phyloP scores from a whole-genome alignment of 192 early-diverging fungal species.

The Cladochytrium replicatum region DNA sequence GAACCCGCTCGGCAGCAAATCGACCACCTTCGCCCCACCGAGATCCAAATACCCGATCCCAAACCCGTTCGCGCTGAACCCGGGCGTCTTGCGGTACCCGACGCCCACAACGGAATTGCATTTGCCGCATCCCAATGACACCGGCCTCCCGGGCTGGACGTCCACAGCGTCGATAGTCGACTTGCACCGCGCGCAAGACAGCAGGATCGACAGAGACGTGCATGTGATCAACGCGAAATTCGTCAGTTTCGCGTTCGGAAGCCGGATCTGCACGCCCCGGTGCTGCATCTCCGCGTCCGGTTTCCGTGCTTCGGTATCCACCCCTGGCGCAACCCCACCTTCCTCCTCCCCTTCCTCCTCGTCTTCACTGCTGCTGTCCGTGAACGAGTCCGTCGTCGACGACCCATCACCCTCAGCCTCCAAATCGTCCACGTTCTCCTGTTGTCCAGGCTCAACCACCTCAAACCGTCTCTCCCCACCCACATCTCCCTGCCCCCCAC shows the following conservation, averaged over 20 bases:
- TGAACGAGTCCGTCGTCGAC: slow-evolving; percentile 10
- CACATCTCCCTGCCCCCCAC: slow-evolving; percentile 16
- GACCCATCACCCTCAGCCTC: slow-evolving; percentile 10
- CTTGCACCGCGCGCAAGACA: slow-evolving; percentile 74
- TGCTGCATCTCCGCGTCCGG: slow-evolving; percentile 12
- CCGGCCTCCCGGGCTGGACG: slow-evolving; percentile 33
- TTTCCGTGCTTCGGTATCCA: slow-evolving; percentile 15
- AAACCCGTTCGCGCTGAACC: slow-evolving; percentile 36
- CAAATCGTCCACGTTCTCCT: slow-evolving; percentile 10
- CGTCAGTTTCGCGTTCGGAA: slow-evolving; percentile 48
- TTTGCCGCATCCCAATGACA: slow-evolving; percentile 42
- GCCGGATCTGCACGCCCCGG: slow-evolving; percentile 64
- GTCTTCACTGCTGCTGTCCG: slow-evolving; percentile 10
- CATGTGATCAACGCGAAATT: slow-evolving; percentile 61
- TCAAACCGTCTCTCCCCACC: slow-evolving; percentile 1
- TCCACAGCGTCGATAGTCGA: slow-evolving; percentile 47
- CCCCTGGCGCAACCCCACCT: neutral
- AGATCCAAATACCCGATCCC: slow-evolving; percentile 67
- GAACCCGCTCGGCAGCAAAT: slow-evolving; percentile 64
- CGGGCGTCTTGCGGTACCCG: slow-evolving; percentile 47
- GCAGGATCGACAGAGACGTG: slow-evolving; percentile 46
- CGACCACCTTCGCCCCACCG: slow-evolving; percentile 53
- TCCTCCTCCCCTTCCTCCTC: slow-evolving; percentile 20
- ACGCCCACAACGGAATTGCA: slow-evolving; percentile 45
- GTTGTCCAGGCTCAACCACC: neutral